Base-by-base conservation (phyloP, 2,329 filamentous ascomycete species). In the Colletotrichum sansevieriae region DNA sequence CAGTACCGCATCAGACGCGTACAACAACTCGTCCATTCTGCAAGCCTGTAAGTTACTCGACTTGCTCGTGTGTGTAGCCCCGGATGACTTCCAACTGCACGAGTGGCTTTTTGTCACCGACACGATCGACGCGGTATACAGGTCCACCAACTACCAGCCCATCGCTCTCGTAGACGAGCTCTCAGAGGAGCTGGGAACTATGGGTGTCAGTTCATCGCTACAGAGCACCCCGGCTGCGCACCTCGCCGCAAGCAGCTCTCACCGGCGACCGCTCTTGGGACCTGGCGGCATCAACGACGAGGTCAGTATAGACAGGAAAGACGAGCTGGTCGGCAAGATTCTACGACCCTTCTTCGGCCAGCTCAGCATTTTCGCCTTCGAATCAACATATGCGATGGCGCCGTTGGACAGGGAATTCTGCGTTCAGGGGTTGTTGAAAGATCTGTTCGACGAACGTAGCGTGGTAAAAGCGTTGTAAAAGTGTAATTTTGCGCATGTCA, bases 71-170 rank as follows among this genome's bases (percentile, higher is more conserved):
- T 91, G 94, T 49, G 85, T 95, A 8, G 91, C 92, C 4, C 95
- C 95, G 0, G 96, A 99, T 73, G 96, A 99, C 78, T 99, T 98
- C 80, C 96, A 98, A 79, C 87, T 98, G n/a, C 92, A 97, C 75
- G 94, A 98, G 82, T 99, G 96, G 96, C 88, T 98, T 4, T 99
- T 97, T 78, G 91, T 99, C 63, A 97, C 94, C 2, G 96, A 99
- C 79, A 98, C 95, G 13, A 95, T 98, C 72, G 96, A 99, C 75
- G 95, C 96, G 1, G 92, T 99, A 39, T 97, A 99, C 79, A 90
- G 92, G 12, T 90, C 93, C 0, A 81, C 88, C 13, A 83, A 84
- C 59, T 91, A 91, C 81, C 86, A 90, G 69, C 87, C 93, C 1
- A 83, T 92, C 3, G 93, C 93, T 3, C 86, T 98, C 5, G 91